Base-by-base conservation (phyloP, 768 basidiomycete genomes). In the Hygrocybe coccinea region DNA sequence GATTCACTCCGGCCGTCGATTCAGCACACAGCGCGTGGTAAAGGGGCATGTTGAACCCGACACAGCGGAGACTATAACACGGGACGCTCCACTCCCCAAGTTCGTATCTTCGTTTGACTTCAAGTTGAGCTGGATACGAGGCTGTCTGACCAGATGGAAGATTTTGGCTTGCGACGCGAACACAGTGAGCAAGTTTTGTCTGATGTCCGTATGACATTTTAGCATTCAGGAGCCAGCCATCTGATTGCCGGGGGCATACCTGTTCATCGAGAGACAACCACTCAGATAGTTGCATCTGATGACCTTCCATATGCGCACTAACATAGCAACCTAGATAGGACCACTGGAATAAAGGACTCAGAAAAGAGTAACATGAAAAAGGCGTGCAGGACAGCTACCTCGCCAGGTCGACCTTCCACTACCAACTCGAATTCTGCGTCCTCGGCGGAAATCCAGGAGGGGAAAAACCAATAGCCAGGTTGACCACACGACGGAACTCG, bases 391-490 rank as follows among this genome's bases (percentile, higher is more conserved):
- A 35, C 12, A 29, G 12, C 54, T 50, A 67, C 67, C 57, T 66
- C 59, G 34, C 53, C 47, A 35, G 60, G 35, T 5, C 54, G 52
- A 5, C 57, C 57, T 59, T 71, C 68, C 4, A 67, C 67, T 14
- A 70, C 21, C 12, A 71, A 58, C 10, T 70, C 67, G 41, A 70
- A 68, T n/a, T 50, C 43, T 14, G 43, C 1, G 6, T 61, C 52
- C 25, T 58, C 50, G 2, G 62, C 47, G 1, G 50, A 45, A 19
- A 54, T 44, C 36, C 49, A 56, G 22, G 60, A 52, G 3, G 66
- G 68, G 56, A 59, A 60, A 41, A 69, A 71, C 66, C 69, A 70
- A 49, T 69, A 70, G 12, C 70, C 70, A 3, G 63, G 53, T 50
- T 62, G 59, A 10, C 60, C 66, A 34, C 57, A 62, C 3, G 56